A percentile compares a stretch with the other conserved stretches of the same genome.
Evolutionary conservation across 352 stramenopile genomes (phyloP).

Genomic region (Phytophthora crassamura): DNA sequence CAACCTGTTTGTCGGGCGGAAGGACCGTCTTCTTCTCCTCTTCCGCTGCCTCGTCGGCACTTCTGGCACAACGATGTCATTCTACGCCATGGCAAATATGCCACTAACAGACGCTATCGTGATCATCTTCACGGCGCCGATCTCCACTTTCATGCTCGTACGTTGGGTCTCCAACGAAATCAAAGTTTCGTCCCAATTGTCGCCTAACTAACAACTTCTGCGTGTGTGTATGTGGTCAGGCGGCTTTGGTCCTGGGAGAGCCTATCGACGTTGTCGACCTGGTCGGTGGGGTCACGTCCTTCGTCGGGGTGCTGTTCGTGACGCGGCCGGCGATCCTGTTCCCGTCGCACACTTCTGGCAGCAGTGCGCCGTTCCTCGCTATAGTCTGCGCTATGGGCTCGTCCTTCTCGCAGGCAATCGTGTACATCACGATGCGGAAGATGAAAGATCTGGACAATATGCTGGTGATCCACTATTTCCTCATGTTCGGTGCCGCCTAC

Average conservation of each 20-base stretch:
- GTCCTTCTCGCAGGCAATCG: slow-evolving; percentile 41
- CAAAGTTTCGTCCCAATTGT: too few relatives aligned
- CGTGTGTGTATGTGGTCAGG: slow-evolving; percentile 22
- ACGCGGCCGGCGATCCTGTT: slow-evolving; percentile 59
- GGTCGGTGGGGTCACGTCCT: slow-evolving; percentile 48
- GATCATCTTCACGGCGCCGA: slow-evolving; percentile 64
- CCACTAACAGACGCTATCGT: slow-evolving; percentile 67
- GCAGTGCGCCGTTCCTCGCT: slow-evolving; percentile 25
- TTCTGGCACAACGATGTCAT: slow-evolving; percentile 45
- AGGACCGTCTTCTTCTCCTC: slow-evolving; percentile 42
- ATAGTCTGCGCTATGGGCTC: slow-evolving; percentile 44
- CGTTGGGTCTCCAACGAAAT: neutral
- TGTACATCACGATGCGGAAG: slow-evolving; percentile 60
- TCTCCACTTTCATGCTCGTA: slow-evolving; percentile 71
- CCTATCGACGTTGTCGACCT: slow-evolving; percentile 51
- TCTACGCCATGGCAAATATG: slow-evolving; percentile 74
- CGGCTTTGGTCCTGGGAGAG: slow-evolving; percentile 55
- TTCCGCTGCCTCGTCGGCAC: slow-evolving; percentile 60
- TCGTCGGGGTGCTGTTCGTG: slow-evolving; percentile 60
- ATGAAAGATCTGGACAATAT: slow-evolving; percentile 54
- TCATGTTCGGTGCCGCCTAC: slow-evolving; percentile 44
- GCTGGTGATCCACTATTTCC: slow-evolving; percentile 56
- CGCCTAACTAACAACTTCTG: neutral
- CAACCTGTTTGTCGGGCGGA: slow-evolving; percentile 39
- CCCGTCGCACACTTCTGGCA: slow-evolving; percentile 15